Evolutionary conservation across 345 rosid species (phyloP).

Genomic region (Bruguiera parviflora): DNA sequence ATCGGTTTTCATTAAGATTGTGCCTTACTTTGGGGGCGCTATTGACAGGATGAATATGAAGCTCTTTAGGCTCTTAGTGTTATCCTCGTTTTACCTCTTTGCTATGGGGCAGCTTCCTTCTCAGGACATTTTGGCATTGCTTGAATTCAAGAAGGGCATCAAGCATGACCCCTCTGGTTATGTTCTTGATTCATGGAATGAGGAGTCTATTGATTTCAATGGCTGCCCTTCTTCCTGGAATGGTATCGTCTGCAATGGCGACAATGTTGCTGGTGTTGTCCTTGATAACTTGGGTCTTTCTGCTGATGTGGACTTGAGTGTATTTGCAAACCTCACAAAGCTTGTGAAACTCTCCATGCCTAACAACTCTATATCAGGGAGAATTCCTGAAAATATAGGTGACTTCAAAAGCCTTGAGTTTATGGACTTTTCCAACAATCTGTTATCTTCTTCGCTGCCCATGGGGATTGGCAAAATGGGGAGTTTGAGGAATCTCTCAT

Average conservation of each 20-base stretch:
- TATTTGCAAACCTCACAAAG: slow-evolving; percentile 76
- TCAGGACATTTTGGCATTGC: slow-evolving; percentile 89
- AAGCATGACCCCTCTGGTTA: slow-evolving; percentile 96
- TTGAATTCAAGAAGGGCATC: slow-evolving; percentile 89
- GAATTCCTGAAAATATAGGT: slow-evolving; percentile 60
- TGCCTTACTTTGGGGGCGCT: slow-evolving; percentile 14
- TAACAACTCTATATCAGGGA: slow-evolving; percentile 77
- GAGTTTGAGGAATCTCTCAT: slow-evolving; percentile 65
- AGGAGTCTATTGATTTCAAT: slow-evolving; percentile 87
- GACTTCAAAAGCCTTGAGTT: slow-evolving; percentile 67
- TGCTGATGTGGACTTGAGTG: slow-evolving; percentile 73
- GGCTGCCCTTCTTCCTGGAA: slow-evolving; percentile 99
- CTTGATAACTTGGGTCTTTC: slow-evolving; percentile 75
- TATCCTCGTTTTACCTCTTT: slow-evolving; percentile 43
- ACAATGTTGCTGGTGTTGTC: slow-evolving; percentile 83
- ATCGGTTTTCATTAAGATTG: slow-evolving; percentile 15
- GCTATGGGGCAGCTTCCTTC: slow-evolving; percentile 92
- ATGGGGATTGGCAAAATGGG: slow-evolving; percentile 57
- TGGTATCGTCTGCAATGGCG: slow-evolving; percentile 88
- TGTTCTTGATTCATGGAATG: slow-evolving; percentile 91
- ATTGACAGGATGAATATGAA: slow-evolving; percentile 38
- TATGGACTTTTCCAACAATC: slow-evolving; percentile 74
- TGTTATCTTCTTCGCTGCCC: slow-evolving; percentile 61
- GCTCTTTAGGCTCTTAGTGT: slow-evolving; percentile 42
- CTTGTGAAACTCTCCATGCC: slow-evolving; percentile 89